Percentiles rank a stretch among this genome's conserved stretches.
These are phyloP conservation scores for Thelephora ganbajun DNA, from an alignment of 768 basidiomycete species.

Conservation along the genomic window DNA sequence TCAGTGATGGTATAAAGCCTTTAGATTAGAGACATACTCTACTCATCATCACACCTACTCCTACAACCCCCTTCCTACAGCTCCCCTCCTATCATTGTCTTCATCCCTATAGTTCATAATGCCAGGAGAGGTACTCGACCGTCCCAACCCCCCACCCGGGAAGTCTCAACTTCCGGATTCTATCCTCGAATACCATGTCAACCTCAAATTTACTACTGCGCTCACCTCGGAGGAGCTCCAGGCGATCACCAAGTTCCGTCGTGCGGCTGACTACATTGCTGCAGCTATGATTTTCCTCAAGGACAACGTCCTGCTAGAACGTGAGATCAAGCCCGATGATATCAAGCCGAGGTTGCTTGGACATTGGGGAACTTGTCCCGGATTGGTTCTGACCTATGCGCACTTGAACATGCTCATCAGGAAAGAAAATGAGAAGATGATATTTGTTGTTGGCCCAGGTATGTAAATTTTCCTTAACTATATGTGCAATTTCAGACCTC, in stretches of 20 bases:
- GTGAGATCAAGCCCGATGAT: slow-evolving; percentile 43
- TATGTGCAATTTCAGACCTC: slow-evolving; percentile 1
- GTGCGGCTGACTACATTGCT: slow-evolving; percentile 57
- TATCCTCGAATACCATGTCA: slow-evolving; percentile 33
- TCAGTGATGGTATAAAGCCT: not conserved
- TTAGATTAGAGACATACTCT: not conserved
- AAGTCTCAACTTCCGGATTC: slow-evolving; percentile 51
- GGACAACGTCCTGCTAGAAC: slow-evolving; percentile 53
- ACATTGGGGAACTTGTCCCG: slow-evolving; percentile 79
- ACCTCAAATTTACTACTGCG: slow-evolving; percentile 30
- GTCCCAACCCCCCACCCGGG: slow-evolving; percentile 58
- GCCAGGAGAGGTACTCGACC: slow-evolving; percentile 44
- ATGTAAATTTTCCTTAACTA: not conserved
- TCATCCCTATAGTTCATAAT: slow-evolving; percentile 18
- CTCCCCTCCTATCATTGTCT: too few species aligned
- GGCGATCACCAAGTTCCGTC: slow-evolving; percentile 37
- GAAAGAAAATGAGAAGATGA: slow-evolving; percentile 16
- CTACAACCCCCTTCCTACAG: slow-evolving; percentile 1
- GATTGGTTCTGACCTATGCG: slow-evolving; percentile 55
- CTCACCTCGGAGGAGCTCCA: slow-evolving; percentile 37
- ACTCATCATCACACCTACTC: slow-evolving; percentile 1
- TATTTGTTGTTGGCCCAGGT: slow-evolving; percentile 27
- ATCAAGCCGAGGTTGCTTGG: slow-evolving; percentile 76
- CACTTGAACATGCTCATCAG: slow-evolving; percentile 35
- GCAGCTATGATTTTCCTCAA: slow-evolving; percentile 82